phyloP scores from a whole-genome alignment of 2,329 filamentous ascomycete species.

The Diaporthe sp. region DNA sequence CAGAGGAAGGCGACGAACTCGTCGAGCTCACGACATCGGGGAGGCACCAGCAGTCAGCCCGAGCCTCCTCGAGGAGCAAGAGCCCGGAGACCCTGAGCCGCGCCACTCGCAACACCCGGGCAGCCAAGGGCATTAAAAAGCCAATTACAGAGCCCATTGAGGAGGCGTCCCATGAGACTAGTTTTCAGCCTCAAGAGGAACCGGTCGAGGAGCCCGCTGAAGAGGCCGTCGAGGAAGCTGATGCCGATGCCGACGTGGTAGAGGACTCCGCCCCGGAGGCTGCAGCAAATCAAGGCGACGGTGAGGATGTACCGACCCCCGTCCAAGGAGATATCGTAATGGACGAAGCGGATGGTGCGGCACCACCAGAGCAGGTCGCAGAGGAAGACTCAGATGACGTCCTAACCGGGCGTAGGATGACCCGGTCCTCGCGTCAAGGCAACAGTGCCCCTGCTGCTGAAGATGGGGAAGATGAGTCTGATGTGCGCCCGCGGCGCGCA shows the following conservation, averaged over 20 bases:
- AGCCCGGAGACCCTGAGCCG: slow-evolving; percentile 67
- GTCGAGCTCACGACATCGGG: slow-evolving; percentile 73
- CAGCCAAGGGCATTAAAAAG: slow-evolving; percentile 65
- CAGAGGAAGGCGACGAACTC: slow-evolving; percentile 69
- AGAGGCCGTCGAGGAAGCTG: slow-evolving; percentile 6
- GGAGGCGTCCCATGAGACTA: slow-evolving; percentile 69
- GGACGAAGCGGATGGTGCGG: slow-evolving; percentile 51
- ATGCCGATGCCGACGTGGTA: slow-evolving; percentile 42
- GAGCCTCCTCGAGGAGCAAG: slow-evolving; percentile 66
- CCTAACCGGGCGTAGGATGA: slow-evolving; percentile 34
- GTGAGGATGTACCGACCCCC: slow-evolving; percentile 44
- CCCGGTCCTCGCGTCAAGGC: slow-evolving; percentile 42
- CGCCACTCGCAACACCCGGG: slow-evolving; percentile 61
- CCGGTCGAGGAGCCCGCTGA: slow-evolving; percentile 52
- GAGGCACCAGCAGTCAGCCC: slow-evolving; percentile 65
- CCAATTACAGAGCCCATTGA: slow-evolving; percentile 62
- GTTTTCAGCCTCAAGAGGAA: slow-evolving; percentile 43
- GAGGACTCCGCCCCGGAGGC: slow-evolving; percentile 41
- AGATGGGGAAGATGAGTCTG: slow-evolving; percentile 44
- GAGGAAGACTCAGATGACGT: slow-evolving; percentile 56
- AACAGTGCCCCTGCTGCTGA: slow-evolving; percentile 47
- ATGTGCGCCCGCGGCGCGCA: slow-evolving; percentile 37
- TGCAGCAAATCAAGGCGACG: slow-evolving; percentile 42
- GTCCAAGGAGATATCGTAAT: slow-evolving; percentile 39
- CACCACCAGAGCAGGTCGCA: slow-evolving; percentile 49